These are phyloP conservation scores for Colletotrichum aenigma DNA, from an alignment of 2,329 filamentous ascomycete genomes.

Conservation along the genomic window DNA sequence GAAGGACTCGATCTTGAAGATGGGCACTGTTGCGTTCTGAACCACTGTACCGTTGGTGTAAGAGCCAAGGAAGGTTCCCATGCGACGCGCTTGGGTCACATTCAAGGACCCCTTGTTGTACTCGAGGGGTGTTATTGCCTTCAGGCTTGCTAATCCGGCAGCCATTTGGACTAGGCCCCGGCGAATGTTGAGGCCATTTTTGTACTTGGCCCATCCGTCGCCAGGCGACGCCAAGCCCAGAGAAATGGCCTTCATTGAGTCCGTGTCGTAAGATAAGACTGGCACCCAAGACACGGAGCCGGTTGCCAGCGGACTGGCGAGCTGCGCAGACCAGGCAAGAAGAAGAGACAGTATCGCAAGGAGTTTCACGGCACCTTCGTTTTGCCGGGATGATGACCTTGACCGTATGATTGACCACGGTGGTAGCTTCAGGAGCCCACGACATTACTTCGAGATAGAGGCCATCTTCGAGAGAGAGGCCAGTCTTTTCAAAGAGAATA, in stretches of 20 bases:
- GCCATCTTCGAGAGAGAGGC: not conserved
- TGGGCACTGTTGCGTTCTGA: not conserved
- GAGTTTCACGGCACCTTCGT: accelerated
- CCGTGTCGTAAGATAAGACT: not conserved
- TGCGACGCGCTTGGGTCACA: not conserved
- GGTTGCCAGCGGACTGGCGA: not conserved
- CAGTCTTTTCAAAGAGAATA: not conserved
- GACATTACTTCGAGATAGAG: too few species aligned
- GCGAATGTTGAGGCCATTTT: not conserved
- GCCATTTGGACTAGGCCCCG: not conserved
- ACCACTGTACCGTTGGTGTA: accelerated
- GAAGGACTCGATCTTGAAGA: not conserved
- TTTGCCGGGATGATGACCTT: accelerated
- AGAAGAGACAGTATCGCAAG: not conserved
- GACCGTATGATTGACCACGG: accelerated
- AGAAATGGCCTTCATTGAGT: not conserved
- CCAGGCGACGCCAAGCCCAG: accelerated
- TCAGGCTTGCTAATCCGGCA: not conserved
- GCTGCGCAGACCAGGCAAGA: not conserved
- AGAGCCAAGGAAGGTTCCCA: not conserved
- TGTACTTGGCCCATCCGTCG: accelerated
- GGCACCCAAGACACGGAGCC: not conserved
- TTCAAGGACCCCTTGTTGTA: not conserved
- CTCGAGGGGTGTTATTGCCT: not conserved
- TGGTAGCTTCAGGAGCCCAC: not conserved